Conservation (phyloP, 345 rosid genomes). For the Populus nigra region DNA sequence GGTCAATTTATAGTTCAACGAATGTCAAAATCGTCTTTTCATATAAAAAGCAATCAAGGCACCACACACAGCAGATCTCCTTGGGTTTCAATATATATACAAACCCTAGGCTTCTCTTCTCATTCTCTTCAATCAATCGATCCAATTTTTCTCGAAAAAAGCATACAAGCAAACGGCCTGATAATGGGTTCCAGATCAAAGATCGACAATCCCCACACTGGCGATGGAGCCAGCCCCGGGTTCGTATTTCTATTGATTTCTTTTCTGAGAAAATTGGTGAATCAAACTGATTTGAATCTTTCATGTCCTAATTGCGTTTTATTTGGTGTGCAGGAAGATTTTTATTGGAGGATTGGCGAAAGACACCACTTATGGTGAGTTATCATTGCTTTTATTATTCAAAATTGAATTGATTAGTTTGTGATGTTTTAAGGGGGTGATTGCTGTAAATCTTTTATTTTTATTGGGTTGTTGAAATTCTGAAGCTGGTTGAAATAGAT, state of each 20-base stretch:
- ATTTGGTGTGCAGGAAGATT: slow-evolving; percentile 49
- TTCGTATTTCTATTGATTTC: slow-evolving; percentile 24
- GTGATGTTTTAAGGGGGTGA: background rate
- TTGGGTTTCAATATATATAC: background rate
- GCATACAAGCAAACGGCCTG: no score
- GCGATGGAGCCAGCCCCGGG: slow-evolving; percentile 89
- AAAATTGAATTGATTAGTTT: background rate
- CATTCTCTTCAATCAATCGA: background rate
- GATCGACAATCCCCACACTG: slow-evolving; percentile 46
- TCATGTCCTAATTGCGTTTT: background rate
- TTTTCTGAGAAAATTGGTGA: background rate
- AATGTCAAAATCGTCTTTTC: no score
- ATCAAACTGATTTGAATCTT: background rate
- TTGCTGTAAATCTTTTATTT: no score
- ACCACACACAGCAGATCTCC: background rate
- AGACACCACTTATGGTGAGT: slow-evolving; percentile 73
- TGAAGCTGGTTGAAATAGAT: no score
- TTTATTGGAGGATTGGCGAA: slow-evolving; percentile 88
- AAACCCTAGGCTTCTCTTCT: background rate
- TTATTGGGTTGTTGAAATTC: no score
- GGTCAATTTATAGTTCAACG: no score
- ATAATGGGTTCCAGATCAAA: slow-evolving; percentile 63
- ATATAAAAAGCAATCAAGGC: no score
- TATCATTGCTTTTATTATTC: slow-evolving; percentile 1
- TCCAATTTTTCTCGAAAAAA: background rate